phyloP scores from a whole-genome alignment of 2,329 filamentous ascomycete genomes.

The Colletotrichum trifolii region DNA sequence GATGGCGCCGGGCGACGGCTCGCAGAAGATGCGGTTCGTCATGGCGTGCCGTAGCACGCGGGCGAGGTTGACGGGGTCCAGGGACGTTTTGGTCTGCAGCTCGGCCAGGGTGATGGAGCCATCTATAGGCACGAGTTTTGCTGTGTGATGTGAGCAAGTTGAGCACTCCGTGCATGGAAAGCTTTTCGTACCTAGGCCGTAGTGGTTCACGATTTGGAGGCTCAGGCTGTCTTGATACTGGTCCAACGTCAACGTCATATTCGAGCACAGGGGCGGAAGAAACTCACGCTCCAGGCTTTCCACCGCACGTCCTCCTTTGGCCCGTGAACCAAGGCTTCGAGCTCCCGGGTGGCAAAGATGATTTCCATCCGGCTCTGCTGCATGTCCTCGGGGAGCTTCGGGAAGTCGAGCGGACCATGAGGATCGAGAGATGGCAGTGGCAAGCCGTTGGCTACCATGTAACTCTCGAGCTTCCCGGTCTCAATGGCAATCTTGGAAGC shows the following conservation, averaged over 20 bases:
- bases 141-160: conserved; percentile 44
- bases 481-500: conserved; percentile 60
- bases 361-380: conserved; percentile 58
- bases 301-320: conserved; percentile 63
- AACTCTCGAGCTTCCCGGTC: conserved; percentile 61
- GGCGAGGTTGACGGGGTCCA: conserved; percentile 62
- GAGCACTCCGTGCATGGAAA: neutral
- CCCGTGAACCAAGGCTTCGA: conserved; percentile 59
- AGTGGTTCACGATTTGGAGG: conserved; percentile 62
- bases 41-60: conserved; percentile 67
- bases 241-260: conserved; percentile 19
- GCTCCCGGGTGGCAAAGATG: conserved; percentile 59
- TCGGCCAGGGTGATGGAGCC: conserved; percentile 57
- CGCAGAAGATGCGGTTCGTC: conserved; percentile 66
- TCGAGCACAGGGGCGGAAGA: neutral
- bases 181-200: conserved; percentile 55
- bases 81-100: conserved; percentile 55
- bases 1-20: conserved; percentile 60
- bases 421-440: conserved; percentile 58
- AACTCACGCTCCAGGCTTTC: conserved; percentile 62
- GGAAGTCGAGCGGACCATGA: conserved; percentile 58
- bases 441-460: conserved; percentile 55
- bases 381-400: conserved; percentile 57
- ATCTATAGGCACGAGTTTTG: conserved; percentile 61
- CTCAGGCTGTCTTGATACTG: conserved; percentile 63